Base-by-base conservation (phyloP, 768 basidiomycete species). In the Russula abietina region DNA sequence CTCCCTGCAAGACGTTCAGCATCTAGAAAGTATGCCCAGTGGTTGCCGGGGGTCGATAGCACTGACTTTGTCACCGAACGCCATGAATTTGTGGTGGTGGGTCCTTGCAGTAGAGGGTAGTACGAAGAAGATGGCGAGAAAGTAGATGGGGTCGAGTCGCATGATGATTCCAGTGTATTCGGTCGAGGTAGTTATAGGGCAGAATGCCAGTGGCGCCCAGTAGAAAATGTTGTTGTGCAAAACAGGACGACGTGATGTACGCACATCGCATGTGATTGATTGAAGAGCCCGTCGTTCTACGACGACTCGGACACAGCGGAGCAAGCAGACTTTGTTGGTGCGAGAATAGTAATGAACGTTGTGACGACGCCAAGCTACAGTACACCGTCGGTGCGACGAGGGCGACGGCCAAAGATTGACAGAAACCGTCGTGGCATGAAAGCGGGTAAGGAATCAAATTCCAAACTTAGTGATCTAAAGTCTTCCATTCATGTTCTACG, bases 241-340 rank as follows among this genome's bases (percentile, higher is more conserved):
- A 26, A 28, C 0, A 32, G 51, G 39, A 39, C 12, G 46, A 48
- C 22, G 10, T 55, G 52, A 59, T 9, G 24, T 14, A 50, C 7
- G 51, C 14, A 49, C 46, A 19, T 14, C 30, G 51, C 54, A 65
- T 58, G 52, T 52, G 58, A 49, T 64, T 57, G 58, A 46, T 68
- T 24, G 11, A 26, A 22, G 16, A 46, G 17, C 19, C 41, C 59
- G 19, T 51, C 36, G n/a, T 30, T 14, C 28, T 11, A 10, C 2
- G n/a, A 45, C 19, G 9, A 32, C 7, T 17, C n/a, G 33, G 3
- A 32, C 7, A 28, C n/a, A 46, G 3, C 5, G 5, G 28, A 12
- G 24, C 4, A 24, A n/a, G 6, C 28, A 19, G 57, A 17, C 19
- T 9, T 9, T 14, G 49, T n/a, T 9, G 12, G 1, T 14, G 10